phyloP scores from a whole-genome alignment of 139 green algal species.

The Cymbomonas tetramitiformis region DNA sequence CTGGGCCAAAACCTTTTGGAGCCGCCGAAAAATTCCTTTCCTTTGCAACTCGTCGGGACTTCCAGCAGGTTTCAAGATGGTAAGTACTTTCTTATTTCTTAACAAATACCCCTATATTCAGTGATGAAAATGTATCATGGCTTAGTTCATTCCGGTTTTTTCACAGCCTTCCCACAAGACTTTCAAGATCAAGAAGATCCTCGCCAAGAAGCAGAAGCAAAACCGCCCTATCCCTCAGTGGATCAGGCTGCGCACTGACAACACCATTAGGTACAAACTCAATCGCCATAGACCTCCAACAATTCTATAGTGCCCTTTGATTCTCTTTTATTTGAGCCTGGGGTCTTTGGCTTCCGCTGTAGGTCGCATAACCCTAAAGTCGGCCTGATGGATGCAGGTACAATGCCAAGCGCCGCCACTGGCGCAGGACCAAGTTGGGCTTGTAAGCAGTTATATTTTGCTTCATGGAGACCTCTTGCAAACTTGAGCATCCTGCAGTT shows the following conservation, averaged over 20 bases:
- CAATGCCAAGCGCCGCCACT: conserved; percentile 89
- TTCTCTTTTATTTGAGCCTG: neutral
- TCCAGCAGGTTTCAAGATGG: no score
- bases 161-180: conserved; percentile 77
- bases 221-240: conserved; percentile 91
- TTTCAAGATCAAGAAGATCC: conserved; percentile 71
- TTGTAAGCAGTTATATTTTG: conserved; percentile 51
- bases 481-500: no score
- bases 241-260: conserved; percentile 83
- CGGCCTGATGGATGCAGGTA: conserved; percentile 39
- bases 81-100: no score
- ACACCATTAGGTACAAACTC: conserved; percentile 65
- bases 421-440: conserved; percentile 84
- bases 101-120: no score
- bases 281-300: neutral
- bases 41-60: no score
- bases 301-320: neutral
- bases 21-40: no score
- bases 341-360: neutral
- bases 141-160: no score
- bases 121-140: no score
- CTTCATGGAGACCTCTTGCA: no score
- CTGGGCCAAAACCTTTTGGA: no score
- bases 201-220: conserved; percentile 92
- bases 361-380: neutral